Conservation (phyloP, 2,329 filamentous ascomycete genomes). For the Podosphaera fusca region DNA sequence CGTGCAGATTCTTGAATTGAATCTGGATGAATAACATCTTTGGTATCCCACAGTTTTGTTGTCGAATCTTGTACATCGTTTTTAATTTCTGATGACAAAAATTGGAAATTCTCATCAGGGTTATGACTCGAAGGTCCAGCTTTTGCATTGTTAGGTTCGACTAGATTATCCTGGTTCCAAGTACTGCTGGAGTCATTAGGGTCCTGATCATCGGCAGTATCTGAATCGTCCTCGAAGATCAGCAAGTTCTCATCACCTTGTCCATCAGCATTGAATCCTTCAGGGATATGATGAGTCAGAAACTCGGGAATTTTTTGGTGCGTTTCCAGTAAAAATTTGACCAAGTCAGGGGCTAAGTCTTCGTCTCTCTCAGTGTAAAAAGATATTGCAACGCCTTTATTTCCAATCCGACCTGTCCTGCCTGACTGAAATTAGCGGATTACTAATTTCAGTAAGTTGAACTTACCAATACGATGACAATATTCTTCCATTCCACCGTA, state of each 20-base stretch:
- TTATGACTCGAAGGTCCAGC: not conserved
- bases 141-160: not conserved
- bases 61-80: not conserved
- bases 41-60: not conserved
- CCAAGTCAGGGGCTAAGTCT: slow-evolving; percentile 47
- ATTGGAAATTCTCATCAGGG: not conserved
- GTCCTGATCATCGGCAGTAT: slow-evolving; percentile 5
- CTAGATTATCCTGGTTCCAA: not conserved
- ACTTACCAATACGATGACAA: slow-evolving; percentile 71
- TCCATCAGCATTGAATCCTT: slow-evolving; percentile 19
- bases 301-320: slow-evolving; percentile 66
- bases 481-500: slow-evolving; percentile 89
- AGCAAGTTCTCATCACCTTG: slow-evolving; percentile 9
- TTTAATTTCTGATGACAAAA: not conserved
- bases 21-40: not conserved
- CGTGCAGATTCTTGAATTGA: not conserved
- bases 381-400: slow-evolving; percentile 64
- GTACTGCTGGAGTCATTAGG: slow-evolving; percentile 3
- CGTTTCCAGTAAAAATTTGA: slow-evolving; percentile 62
- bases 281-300: slow-evolving; percentile 38
- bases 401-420: slow-evolving; percentile 82
- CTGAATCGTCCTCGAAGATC: slow-evolving; percentile 12
- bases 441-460: not conserved
- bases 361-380: slow-evolving; percentile 68
- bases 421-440: slow-evolving; percentile 24